Conservation (phyloP, 2,329 filamentous ascomycete genomes). For the Aureobasidium sp. region DNA sequence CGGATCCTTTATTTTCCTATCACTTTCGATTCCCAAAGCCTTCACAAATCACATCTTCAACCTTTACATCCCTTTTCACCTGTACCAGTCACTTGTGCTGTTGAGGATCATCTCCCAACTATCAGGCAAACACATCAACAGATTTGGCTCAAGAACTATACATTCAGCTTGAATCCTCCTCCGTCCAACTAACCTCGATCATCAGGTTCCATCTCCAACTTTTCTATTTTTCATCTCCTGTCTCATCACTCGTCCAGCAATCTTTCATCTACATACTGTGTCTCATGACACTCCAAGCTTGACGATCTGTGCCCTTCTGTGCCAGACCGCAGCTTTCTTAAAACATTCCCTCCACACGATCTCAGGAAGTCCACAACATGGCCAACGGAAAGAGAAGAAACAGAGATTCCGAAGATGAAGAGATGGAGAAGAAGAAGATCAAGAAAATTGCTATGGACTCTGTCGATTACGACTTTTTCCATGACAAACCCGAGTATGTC, state of each 20-base stretch:
- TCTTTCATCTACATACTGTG: too few species aligned
- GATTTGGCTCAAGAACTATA: background rate
- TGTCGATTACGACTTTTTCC: background rate
- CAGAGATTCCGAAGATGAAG: background rate
- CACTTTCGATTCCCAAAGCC: background rate
- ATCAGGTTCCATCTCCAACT: background rate
- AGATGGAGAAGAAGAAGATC: background rate
- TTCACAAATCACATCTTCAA: background rate
- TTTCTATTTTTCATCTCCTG: too few species aligned
- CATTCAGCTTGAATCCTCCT: background rate
- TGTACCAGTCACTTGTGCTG: background rate
- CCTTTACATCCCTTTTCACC: background rate
- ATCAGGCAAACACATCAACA: background rate
- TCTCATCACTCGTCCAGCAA: background rate
- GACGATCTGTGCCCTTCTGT: background rate
- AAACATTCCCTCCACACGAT: background rate
- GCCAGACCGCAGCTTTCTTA: background rate
- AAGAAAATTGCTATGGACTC: background rate
- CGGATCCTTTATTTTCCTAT: background rate
- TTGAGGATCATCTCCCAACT: background rate
- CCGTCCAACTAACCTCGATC: background rate
- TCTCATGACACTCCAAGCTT: too few species aligned
- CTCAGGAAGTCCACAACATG: background rate
- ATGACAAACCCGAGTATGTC: background rate
- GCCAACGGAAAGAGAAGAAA: background rate